phyloP scores from a whole-genome alignment of 179 eudicot species.

The Amaranthus tricolor region DNA sequence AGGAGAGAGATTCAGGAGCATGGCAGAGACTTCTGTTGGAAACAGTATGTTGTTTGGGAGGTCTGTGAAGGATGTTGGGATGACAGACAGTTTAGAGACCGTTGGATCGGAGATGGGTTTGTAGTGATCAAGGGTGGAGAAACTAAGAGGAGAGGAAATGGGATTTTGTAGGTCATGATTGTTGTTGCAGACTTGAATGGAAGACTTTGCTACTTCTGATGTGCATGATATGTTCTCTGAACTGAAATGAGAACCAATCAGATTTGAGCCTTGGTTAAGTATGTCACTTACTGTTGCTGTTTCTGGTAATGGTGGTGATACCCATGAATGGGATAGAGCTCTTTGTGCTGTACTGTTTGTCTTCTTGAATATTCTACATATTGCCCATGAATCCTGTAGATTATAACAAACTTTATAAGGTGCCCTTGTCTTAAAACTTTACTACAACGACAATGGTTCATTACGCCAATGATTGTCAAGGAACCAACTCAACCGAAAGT shows the following conservation, averaged over 20 bases:
- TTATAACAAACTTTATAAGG: conserved; percentile 1
- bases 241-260: conserved; percentile 20
- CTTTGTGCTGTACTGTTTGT: conserved; percentile 66
- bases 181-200: conserved; percentile 23
- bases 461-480: too few species aligned
- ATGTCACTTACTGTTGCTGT: conserved; percentile 25
- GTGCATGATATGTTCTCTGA: conserved; percentile 52
- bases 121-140: conserved; percentile 38
- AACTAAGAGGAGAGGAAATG: conserved; percentile 23
- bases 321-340: conserved; percentile 72
- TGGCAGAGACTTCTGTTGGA: conserved; percentile 44
- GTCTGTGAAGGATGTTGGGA: conserved; percentile 30
- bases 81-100: conserved; percentile 23
- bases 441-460: too few species aligned
- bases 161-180: conserved; percentile 26
- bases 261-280: conserved; percentile 29
- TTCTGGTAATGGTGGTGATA: conserved; percentile 51
- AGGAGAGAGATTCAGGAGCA: conserved; percentile 45
- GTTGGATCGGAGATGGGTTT: conserved; percentile 13
- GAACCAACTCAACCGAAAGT: too few species aligned
- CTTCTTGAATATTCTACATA: conserved; percentile 91
- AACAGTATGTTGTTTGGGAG: conserved; percentile 35
- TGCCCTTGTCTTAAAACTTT: neutral
- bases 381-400: conserved; percentile 88
- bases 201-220: conserved; percentile 25